Evolutionary conservation across 805 yeast species (phyloP), one percentile per base, ranked within the genome.

Genomic region (Hemisphaericaspora nanyangensis): DNA sequence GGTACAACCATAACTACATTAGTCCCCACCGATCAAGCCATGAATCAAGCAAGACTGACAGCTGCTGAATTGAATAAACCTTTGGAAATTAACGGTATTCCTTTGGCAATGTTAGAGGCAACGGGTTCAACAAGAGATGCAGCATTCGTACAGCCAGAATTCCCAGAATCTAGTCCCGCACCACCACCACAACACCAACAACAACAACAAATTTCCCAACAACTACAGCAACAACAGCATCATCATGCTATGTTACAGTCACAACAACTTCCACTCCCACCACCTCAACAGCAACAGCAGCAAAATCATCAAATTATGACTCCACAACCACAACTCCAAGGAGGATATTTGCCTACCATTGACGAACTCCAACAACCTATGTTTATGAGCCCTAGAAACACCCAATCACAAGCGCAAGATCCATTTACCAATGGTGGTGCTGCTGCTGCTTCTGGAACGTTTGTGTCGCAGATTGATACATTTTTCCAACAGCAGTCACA

Each of bases 1-100:
- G 97, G 97, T 39, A 89, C 96, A 0, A 86, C 96, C 0, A 74
- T 88, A 17, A 89, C 96, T 1, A 88, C 90, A 0, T 72, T 89
- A 47, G 90, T 87, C 1, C 96, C 96, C 2, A 87, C 95, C 0
- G 84, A 83, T 54, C 78, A 77, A 44, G 93, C 95, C 0, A 70
- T 85, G 64, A 63, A 63, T 22, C 76, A 74, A 40, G 86, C 86
- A 1, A 70, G 77, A 17, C 76, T 75, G 31, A 68, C 69, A 40
- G 83, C 80, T 17, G 78, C 77, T 8, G 82, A 80, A 10, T 49
- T 72, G 34, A 57, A 79, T 27, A 69, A 61, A 42, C 78, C 82
- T 11, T 63, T 74, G 33, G 81, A 78, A 43, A 80, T 80, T 44
- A 80, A 80, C 48, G 87, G 87, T 44, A 80, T 80, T 36, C 86